Percentiles rank a stretch among this genome's conserved stretches.
Evolutionary conservation across 768 basidiomycete species (phyloP).

Genomic region (Podaxis rugospora): DNA sequence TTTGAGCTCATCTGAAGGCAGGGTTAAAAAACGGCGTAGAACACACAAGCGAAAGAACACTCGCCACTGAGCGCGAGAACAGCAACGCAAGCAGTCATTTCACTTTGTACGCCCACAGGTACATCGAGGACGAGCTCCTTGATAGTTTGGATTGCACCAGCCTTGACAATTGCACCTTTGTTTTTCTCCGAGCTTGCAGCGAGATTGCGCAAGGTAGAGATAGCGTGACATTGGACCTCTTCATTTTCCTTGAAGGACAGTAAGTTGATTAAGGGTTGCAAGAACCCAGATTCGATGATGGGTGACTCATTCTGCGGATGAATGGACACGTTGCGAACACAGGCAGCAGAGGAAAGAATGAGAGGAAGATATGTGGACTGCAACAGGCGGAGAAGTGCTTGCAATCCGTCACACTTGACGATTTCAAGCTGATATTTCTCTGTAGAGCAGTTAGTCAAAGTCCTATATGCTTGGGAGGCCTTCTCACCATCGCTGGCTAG

Average conservation of each 20-base stretch:
- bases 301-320: conserved; percentile 98
- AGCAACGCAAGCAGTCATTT: conserved; percentile 99
- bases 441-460: conserved; percentile 24
- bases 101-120: conserved; percentile 95
- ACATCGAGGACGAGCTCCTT: conserved; percentile 95
- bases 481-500: conserved; percentile 89
- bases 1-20: conserved; percentile 82
- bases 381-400: conserved; percentile 87
- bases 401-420: conserved; percentile 90
- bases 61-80: conserved; percentile 92
- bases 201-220: conserved; percentile 93
- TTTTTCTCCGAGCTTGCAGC: conserved; percentile 98
- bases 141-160: conserved; percentile 94
- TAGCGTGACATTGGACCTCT: conserved; percentile 99
- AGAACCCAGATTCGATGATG: conserved; percentile 97
- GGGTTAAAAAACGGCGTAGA: conserved; percentile 1
- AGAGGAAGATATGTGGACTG: conserved; percentile 97
- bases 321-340: conserved; percentile 98
- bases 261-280: conserved; percentile 92
- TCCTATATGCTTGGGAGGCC: background rate
- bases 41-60: conserved; percentile 19
- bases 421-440: conserved; percentile 99
- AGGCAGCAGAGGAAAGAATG: conserved; percentile 96
- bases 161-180: conserved; percentile 96
- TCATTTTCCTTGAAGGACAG: conserved; percentile 99